Evolutionary conservation across 2,329 filamentous ascomycete genomes (phyloP), one percentile per base, ranked within the genome.

Genomic region (Fonsecaea pedrosoi): DNA sequence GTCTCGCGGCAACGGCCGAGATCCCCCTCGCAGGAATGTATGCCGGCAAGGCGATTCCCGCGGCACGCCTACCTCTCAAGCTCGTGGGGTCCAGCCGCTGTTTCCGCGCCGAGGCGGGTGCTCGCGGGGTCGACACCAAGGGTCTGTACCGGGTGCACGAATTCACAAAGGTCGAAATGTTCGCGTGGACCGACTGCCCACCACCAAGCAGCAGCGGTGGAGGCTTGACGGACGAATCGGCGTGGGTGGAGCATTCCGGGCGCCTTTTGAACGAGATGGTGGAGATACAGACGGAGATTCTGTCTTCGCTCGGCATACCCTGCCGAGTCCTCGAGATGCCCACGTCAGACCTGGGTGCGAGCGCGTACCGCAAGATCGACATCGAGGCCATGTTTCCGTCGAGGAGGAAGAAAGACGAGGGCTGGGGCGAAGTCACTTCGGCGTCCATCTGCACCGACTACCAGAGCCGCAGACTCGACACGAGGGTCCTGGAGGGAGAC

Each of bases 111-210:
- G 95, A 99, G 81, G 95, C 95, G 0, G 95, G 95, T 37, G 92
- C 93, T 0, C 86, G 94, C 45, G 95, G 95, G 35, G 89, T 90
- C 30, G 92, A 95, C 73, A 97, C 94, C 1, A 97, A 97, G 80
- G 95, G 95, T 4, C 82, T 99, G 1, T 99, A 98, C 80, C 90
- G 95, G 34, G 95, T 99, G 3, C 95, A 99, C 79, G 95, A 99
- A 79, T 99, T 99, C 80, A 97, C 93, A 34, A 99, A 99, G 78
- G 94, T 99, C 0, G 95, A 99, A 79, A 89, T 99, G 84, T 98
- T 99, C 77, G 93, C 91, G 0, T 99, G 95, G 95, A 90, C 92
- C 4, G 74, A 84, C 35, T 77, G 73, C 40, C 87, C 91, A 1
- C 7, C 59, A 25, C 18, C 21, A 2, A 38, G 15, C 4, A 83